Conservation (phyloP, 371 early-diverging fungal genomes). For the Mucor lusitanicus region DNA sequence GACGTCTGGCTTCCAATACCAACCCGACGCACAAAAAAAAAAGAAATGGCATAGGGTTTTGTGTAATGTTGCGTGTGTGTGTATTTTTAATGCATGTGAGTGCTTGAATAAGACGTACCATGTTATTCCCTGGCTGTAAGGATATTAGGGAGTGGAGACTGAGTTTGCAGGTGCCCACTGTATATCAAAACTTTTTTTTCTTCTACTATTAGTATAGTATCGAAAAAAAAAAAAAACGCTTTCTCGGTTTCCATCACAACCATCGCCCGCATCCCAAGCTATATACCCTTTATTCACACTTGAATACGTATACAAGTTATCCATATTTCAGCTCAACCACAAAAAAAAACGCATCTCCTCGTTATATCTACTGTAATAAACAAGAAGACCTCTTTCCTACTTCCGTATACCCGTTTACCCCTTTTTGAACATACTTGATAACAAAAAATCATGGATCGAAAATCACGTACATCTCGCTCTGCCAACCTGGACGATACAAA, state of each 20-base stretch:
- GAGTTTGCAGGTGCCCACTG: background rate
- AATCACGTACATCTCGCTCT: slow-evolving; percentile 53
- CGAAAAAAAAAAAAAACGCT: background rate
- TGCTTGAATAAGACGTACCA: background rate
- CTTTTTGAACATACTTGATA: background rate
- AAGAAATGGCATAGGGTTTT: background rate
- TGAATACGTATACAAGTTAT: background rate
- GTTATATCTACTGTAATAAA: background rate
- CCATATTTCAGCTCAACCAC: background rate
- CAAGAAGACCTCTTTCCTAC: background rate
- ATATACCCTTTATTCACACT: background rate
- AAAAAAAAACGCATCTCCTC: background rate
- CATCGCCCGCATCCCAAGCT: background rate
- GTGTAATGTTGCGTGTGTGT: background rate
- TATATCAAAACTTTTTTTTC: background rate
- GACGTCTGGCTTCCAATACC: background rate
- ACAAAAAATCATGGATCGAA: slow-evolving; percentile 41
- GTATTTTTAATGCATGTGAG: background rate
- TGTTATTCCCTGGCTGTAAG: background rate
- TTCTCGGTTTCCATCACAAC: background rate
- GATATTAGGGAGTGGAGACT: background rate
- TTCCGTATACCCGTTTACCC: slow-evolving; percentile 3
- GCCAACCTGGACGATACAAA: slow-evolving; percentile 53
- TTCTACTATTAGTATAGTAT: background rate
- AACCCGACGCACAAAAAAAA: background rate